phyloP scores from a whole-genome alignment of 2,329 filamentous ascomycete genomes.

The Aspergillus alliaceus region DNA sequence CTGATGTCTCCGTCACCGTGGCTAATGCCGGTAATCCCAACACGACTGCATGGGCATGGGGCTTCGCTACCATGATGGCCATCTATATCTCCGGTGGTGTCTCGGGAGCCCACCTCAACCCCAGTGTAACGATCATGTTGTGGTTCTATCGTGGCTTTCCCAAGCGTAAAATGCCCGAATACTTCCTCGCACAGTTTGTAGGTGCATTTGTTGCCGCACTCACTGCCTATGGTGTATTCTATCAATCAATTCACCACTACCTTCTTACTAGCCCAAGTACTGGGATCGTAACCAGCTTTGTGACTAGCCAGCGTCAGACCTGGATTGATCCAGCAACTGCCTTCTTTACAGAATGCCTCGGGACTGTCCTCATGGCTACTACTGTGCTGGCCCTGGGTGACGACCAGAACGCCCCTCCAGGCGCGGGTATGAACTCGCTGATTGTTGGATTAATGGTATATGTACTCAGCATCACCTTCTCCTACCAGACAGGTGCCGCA shows the following conservation, averaged over 20 bases:
- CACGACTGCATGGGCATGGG: constrained; percentile 52
- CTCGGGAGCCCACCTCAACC: constrained; percentile 50
- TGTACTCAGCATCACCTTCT: constrained; percentile 38
- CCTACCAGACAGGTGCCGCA: constrained; percentile 49
- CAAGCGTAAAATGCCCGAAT: constrained; percentile 51
- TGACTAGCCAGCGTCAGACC: constrained; percentile 44
- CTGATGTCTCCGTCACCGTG: constrained; percentile 48
- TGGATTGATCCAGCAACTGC: constrained; percentile 41
- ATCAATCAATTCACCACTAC: constrained; percentile 33
- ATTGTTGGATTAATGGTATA: constrained; percentile 48
- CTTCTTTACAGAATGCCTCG: constrained; percentile 52
- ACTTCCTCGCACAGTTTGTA: constrained; percentile 54
- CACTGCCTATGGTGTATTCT: constrained; percentile 47
- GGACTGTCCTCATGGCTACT: constrained; percentile 41
- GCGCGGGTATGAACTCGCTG: constrained; percentile 54
- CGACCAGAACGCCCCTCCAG: constrained; percentile 49
- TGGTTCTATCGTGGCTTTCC: constrained; percentile 56
- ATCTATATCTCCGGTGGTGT: constrained; percentile 51
- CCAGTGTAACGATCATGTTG: constrained; percentile 45
- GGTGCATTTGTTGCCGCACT: constrained; percentile 53
- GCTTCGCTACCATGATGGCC: constrained; percentile 54
- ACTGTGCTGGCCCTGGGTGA: constrained; percentile 49
- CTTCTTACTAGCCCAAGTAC: constrained; percentile 28
- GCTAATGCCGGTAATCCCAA: constrained; percentile 43
- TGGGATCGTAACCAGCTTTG: constrained; percentile 42